Evolutionary conservation across 1,139 yeast genomes (phyloP).

Genomic region (Hemisphaericaspora subhashii): DNA sequence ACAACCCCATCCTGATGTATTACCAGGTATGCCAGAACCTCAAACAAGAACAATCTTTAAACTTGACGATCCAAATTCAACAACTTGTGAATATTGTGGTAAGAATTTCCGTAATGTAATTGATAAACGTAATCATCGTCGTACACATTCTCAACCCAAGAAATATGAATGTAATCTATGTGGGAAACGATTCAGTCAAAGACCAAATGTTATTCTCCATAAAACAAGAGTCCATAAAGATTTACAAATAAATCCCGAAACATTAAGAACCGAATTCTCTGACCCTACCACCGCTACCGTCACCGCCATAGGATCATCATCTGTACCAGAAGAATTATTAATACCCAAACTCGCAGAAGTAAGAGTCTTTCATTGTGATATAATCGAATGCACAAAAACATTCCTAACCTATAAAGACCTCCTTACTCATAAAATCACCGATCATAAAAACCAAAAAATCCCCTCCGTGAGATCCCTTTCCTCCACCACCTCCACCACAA

Average conservation of each 20-base stretch:
- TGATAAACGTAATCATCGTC: slow-evolving; percentile 17
- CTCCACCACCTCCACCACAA: not conserved
- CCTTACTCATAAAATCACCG: slow-evolving; percentile 12
- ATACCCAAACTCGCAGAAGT: slow-evolving; percentile 8
- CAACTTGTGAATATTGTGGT: slow-evolving; percentile 14
- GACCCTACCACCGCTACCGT: slow-evolving; percentile 1
- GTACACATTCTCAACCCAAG: slow-evolving; percentile 18
- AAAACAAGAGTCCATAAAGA: slow-evolving; percentile 18
- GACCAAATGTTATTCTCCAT: slow-evolving; percentile 17
- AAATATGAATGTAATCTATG: slow-evolving; percentile 20
- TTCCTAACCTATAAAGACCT: slow-evolving; percentile 16
- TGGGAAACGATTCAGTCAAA: slow-evolving; percentile 24
- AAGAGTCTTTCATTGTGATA: slow-evolving; percentile 18
- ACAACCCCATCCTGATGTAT: not conserved
- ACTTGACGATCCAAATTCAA: slow-evolving; percentile 15
- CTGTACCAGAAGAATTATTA: slow-evolving; percentile 1
- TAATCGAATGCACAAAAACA: slow-evolving; percentile 16
- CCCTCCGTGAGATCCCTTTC: too few species aligned
- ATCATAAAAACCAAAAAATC: slow-evolving; percentile 7
- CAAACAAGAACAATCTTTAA: slow-evolving; percentile 17
- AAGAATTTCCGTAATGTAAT: slow-evolving; percentile 14
- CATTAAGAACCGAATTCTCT: slow-evolving; percentile 1
- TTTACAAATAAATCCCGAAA: slow-evolving; percentile 11
- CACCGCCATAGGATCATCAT: not conserved
- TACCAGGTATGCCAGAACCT: not conserved